Evolutionary conservation across 1,284 basidiomycete species (phyloP), one percentile per base, ranked within the genome.

Genomic region (Puccinia coronata): DNA sequence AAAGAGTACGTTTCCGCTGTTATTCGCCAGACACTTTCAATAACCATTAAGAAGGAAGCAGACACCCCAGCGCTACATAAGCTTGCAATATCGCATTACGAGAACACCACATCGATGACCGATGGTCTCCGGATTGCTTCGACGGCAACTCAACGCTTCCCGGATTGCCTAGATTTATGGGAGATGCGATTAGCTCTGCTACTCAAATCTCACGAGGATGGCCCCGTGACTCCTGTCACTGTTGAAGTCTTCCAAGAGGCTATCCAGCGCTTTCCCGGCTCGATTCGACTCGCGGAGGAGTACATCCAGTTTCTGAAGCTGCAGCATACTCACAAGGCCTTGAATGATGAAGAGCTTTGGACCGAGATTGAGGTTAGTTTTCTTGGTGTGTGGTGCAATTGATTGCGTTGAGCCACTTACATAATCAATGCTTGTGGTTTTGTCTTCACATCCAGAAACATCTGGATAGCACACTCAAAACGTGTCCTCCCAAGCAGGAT

Each of bases 261-360:
- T 16, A 51, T 63, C 49, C 57, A 31, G 31, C 75, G 34, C 23
- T 77, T 77, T 34, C 75, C 75, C 20, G 75, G 75, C 59, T 77
- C 75, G 49, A 63, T 77, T 25, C 61, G 59, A 9, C 41, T 77
- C 23, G 75, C 75, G 16, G 75, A 77, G 34, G 25, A 34, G 18
- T 77, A 51, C 49, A 36, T 47, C 49, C 75, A 67, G 25, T 28
- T 77, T 14, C 31, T 77, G 20, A 65, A 67, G 34, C 36, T 49
- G n/a, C 57, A 65, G 47, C 59, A 65, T 39, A 8, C 28, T 39
- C 25, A 49, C 16, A 67, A 67, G 23, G 43, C 25, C 4, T n/a
- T 77, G 31, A 77, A 25, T 51, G 61, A 67, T 69, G 31, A 59
- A 77, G 75, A 77, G 36, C 57, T 77, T n/a, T 63, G 59, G 59